Conservation (phyloP, 1,284 basidiomycete species). For the Pseudozyma sp. region DNA sequence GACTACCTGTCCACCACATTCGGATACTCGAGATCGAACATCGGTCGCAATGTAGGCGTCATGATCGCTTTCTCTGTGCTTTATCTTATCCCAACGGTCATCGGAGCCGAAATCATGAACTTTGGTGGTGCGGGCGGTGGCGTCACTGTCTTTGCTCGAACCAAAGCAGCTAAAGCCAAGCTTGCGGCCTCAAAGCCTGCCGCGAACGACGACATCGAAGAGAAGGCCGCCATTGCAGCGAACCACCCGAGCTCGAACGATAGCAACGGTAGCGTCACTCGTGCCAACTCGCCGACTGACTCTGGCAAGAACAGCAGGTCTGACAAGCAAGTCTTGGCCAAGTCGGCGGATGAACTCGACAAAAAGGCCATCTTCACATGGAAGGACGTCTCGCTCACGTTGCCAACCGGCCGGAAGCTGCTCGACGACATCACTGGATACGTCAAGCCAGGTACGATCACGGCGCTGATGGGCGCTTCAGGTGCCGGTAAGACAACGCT, state of each 20-base stretch:
- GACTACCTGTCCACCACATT: slow-evolving; percentile 74
- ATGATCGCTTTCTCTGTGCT: slow-evolving; percentile 66
- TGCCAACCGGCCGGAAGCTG: slow-evolving; percentile 73
- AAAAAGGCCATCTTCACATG: slow-evolving; percentile 69
- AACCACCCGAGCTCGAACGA: slow-evolving; percentile 1
- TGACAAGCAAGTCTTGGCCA: slow-evolving; percentile 20
- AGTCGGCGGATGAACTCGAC: slow-evolving; percentile 48
- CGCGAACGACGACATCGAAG: slow-evolving; percentile 26
- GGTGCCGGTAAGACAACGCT: slow-evolving; percentile 76
- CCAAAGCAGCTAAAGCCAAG: slow-evolving; percentile 36
- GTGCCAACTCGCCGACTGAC: slow-evolving; percentile 35
- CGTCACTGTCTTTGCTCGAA: slow-evolving; percentile 63
- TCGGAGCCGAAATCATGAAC: slow-evolving; percentile 58
- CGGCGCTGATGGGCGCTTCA: slow-evolving; percentile 78
- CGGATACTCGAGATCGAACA: slow-evolving; percentile 73
- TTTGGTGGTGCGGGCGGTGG: slow-evolving; percentile 53
- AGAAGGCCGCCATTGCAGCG: slow-evolving; percentile 18
- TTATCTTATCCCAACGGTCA: slow-evolving; percentile 55
- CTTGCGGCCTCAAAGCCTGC: slow-evolving; percentile 16
- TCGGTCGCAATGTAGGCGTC: slow-evolving; percentile 72
- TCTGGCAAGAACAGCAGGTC: slow-evolving; percentile 6
- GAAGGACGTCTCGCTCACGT: slow-evolving; percentile 71
- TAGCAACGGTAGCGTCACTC: slow-evolving; percentile 38
- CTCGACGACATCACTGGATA: slow-evolving; percentile 84
- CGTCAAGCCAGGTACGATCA: slow-evolving; percentile 81